Evolutionary conservation across 352 stramenopile genomes (phyloP).

Genomic region (Pythium chondricola): DNA sequence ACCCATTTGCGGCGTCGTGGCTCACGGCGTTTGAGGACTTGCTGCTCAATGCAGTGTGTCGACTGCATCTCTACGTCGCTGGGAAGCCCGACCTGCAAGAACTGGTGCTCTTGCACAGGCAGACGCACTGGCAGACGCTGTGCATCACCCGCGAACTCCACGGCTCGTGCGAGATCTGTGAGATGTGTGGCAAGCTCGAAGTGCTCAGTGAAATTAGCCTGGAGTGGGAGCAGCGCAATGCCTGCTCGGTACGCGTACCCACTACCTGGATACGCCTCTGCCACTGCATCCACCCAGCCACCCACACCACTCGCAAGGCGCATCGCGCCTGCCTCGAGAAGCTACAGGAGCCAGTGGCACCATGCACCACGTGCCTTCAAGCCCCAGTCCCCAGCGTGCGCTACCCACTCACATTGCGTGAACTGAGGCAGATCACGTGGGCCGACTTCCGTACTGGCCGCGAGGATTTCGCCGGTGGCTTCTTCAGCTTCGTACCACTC

Average conservation of each 20-base stretch:
- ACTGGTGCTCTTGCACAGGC: not conserved
- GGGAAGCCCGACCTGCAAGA: not conserved
- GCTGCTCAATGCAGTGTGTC: constrained; percentile 12
- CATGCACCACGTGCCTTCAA: constrained; percentile 14
- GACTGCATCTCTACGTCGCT: constrained; percentile 1
- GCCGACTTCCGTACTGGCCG: constrained; percentile 21
- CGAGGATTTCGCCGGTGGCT: constrained; percentile 33
- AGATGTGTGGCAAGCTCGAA: constrained; percentile 27
- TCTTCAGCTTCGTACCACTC: constrained; percentile 37
- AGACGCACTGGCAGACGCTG: constrained; percentile 11
- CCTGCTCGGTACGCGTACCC: constrained; percentile 21
- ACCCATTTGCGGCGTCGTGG: constrained; percentile 11
- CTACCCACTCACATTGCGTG: constrained; percentile 19
- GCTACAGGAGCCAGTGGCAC: not conserved
- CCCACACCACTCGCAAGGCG: constrained; percentile 11
- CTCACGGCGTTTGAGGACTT: constrained; percentile 14
- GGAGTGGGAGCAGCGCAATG: constrained; percentile 26
- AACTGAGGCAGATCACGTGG: constrained; percentile 28
- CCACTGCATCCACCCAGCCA: constrained; percentile 28
- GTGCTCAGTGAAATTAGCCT: constrained; percentile 17
- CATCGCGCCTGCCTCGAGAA: constrained; percentile 35
- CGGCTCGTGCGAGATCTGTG: constrained; percentile 29
- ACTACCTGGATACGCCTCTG: constrained; percentile 43
- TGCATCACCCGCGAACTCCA: constrained; percentile 21
- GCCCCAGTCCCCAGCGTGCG: constrained; percentile 7